phyloP scores from a whole-genome alignment of 2,329 filamentous ascomycete genomes.

The Trichoderma breve region DNA sequence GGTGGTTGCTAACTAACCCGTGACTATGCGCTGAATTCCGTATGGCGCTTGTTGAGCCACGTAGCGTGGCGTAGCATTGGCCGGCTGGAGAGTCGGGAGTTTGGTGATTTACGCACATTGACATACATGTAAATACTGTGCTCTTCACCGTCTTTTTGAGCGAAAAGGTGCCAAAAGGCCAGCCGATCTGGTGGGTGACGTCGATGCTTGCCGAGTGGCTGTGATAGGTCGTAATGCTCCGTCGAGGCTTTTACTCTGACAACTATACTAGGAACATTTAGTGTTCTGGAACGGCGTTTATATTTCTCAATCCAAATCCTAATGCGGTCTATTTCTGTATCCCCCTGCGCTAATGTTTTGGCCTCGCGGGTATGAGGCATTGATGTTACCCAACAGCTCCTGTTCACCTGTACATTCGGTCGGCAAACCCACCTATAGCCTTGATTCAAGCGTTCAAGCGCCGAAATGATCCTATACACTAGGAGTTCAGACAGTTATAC shows the following conservation, averaged over 20 bases:
- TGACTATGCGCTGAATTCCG: not conserved
- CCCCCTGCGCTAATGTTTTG: not conserved
- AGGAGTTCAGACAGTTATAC: rapidly evolving
- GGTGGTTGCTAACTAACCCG: not conserved
- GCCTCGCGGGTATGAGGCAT: not conserved
- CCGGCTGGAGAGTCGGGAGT: not conserved
- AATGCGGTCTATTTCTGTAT: not conserved
- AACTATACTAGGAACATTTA: not conserved
- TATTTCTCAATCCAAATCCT: not conserved
- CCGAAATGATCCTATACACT: not conserved
- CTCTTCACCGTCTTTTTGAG: not conserved
- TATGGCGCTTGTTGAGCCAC: not conserved
- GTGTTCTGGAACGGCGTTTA: not conserved
- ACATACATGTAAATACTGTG: not conserved
- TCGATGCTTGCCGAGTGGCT: not conserved
- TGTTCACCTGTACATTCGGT: not conserved
- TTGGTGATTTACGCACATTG: not conserved
- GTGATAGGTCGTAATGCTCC: not conserved
- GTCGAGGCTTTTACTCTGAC: not conserved
- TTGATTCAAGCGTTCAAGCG: not conserved
- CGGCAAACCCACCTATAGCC: not conserved
- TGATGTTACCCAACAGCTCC: not conserved
- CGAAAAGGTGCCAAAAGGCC: not conserved
- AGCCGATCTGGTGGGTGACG: not conserved
- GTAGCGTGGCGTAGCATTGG: not conserved